A percentile compares a stretch with the other conserved stretches of the same genome.
Conservation (phyloP, 2,329 filamentous ascomycete species). For the Chaetomium olivaceum region DNA sequence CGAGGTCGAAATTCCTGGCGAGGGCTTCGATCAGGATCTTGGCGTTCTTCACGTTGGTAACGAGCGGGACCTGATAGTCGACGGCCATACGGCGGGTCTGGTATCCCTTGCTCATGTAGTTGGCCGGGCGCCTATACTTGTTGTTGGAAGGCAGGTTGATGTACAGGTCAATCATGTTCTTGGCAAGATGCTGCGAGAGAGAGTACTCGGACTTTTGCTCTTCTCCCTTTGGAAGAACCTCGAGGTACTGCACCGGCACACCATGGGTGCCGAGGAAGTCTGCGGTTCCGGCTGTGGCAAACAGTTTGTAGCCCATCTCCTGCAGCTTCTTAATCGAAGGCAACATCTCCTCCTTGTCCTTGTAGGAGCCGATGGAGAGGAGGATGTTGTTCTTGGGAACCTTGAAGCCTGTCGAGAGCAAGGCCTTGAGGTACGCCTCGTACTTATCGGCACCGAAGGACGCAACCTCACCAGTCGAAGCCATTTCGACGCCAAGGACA, state of each 20-base stretch:
- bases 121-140: constrained; percentile 92
- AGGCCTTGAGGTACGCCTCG: constrained; percentile 94
- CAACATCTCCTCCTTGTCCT: constrained; percentile 97
- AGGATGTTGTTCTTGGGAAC: constrained; percentile 94
- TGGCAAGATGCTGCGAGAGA: constrained; percentile 91
- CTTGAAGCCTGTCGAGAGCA: constrained; percentile 94
- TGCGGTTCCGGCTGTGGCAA: constrained; percentile 92
- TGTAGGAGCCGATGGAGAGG: constrained; percentile 93
- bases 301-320: constrained; percentile 90
- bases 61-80: constrained; percentile 92
- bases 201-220: constrained; percentile 96
- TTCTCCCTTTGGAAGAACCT: constrained; percentile 75
- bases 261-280: constrained; percentile 95
- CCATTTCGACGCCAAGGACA: constrained; percentile 97
- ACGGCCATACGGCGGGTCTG: constrained; percentile 96
- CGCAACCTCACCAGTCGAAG: constrained; percentile 95
- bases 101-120: constrained; percentile 98
- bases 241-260: constrained; percentile 89
- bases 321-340: constrained; percentile 88
- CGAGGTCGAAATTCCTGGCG: constrained; percentile 81
- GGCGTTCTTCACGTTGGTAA: constrained; percentile 99
- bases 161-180: constrained; percentile 97
- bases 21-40: constrained; percentile 97
- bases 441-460: constrained; percentile 96
- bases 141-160: constrained; percentile 99